Base-by-base conservation (phyloP, 129 eudicot genomes). In the Arctium lappa region DNA sequence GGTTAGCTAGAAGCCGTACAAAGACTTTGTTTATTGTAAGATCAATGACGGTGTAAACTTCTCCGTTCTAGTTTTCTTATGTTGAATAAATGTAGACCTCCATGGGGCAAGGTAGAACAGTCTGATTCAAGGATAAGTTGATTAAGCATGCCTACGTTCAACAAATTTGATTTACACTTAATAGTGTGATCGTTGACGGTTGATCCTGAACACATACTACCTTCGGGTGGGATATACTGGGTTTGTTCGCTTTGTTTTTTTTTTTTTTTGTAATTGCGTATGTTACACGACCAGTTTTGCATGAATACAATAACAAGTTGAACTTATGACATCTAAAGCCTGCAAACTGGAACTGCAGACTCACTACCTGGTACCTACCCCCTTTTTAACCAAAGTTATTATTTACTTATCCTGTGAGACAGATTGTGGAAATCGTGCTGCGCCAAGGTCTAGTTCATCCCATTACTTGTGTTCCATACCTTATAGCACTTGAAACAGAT, bases 401-500 rank as follows among this genome's bases (percentile, higher is more conserved):
- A 18, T 50, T 78, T 29, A 75, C 48, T 75, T 27, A n/a, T 60
- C 32, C 48, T 42, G 30, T 65, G 13, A 80, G 73, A 44, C 94
- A 91, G 97, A 92, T 92, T 85, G 92, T 92, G 72, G 98, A 94
- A 82, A 88, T 92, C 34, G 97, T 88, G 73, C 84, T 94, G 77
- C 99, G 98, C 56, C 97, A 94, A 85, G 98, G 97, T 84, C 92
- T 94, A 60, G 99, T 95, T 81, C 99, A 95, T 86, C 99, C 99
- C 38, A 95, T 95, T 83, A 93, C 97, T 38, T 93, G 97, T 84
- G 97, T 95, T 53, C 99, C 99, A 9, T 90, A 90, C 86, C 98
- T 95, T 85, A 91, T 95, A 79, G 99, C 99, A 22, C 95, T 95
- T 70, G 99, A 93, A 90, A 93, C 99, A 60, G 99, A 95, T 88